These are phyloP conservation scores for Gloeostereum incarnatum DNA, from an alignment of 768 basidiomycete genomes.

Conservation along the genomic window DNA sequence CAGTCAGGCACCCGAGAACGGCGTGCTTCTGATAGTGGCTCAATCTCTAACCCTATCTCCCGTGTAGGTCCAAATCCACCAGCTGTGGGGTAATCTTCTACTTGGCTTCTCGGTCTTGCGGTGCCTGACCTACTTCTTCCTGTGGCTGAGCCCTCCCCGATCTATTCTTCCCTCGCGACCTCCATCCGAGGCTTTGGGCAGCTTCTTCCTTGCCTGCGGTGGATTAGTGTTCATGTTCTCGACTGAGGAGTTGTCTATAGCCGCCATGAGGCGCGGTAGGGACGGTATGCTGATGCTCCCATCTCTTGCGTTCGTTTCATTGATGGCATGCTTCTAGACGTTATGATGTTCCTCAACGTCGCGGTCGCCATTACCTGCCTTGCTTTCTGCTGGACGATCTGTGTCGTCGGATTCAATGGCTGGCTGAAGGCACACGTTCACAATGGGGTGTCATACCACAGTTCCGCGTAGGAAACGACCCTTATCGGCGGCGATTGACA, in stretches of 20 bases:
- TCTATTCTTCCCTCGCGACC: constrained; percentile 88
- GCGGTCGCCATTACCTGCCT: constrained; percentile 82
- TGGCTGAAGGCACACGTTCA: constrained; percentile 50
- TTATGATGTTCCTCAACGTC: constrained; percentile 85
- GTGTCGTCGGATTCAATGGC: constrained; percentile 73
- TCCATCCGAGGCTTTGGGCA: constrained; percentile 84
- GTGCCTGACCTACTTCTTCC: constrained; percentile 88
- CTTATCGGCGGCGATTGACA: no score
- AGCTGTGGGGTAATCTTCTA: constrained; percentile 85
- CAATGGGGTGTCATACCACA: constrained; percentile 19
- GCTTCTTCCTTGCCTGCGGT: constrained; percentile 82
- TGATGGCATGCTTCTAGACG: constrained; percentile 33
- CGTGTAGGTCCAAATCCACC: constrained; percentile 74
- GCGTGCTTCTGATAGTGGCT: not conserved
- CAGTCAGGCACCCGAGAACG: no score
- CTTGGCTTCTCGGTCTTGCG: constrained; percentile 71
- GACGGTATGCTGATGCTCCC: constrained; percentile 40
- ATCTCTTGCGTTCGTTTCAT: not conserved
- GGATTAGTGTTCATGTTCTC: constrained; percentile 87
- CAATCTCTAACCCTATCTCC: not conserved
- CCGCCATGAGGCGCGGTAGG: constrained; percentile 84
- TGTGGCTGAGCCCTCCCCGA: constrained; percentile 78
- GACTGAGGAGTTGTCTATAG: constrained; percentile 81
- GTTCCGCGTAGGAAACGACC: constrained; percentile 17
- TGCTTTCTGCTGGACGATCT: constrained; percentile 77